Conservation (phyloP, 306 rosid species). For the Cucumis hystrix region DNA sequence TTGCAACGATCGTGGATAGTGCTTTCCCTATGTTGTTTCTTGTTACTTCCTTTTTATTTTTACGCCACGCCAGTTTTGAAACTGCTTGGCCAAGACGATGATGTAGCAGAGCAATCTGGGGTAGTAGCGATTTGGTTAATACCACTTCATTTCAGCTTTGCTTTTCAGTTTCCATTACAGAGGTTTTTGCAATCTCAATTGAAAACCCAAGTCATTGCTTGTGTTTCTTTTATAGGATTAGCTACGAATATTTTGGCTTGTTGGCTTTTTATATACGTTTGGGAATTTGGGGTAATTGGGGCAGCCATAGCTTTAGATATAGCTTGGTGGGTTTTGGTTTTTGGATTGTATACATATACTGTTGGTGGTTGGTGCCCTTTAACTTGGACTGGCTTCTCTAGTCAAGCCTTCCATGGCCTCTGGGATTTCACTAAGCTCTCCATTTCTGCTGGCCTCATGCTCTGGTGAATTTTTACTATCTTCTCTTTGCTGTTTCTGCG, state of each 20-base stretch:
- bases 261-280: slow-evolving; percentile 36
- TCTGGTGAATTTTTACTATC: slow-evolving; percentile 22
- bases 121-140: slow-evolving; percentile 52
- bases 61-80: slow-evolving; percentile 44
- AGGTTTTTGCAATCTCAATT: slow-evolving; percentile 69
- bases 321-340: slow-evolving; percentile 53
- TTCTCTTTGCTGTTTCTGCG: not conserved
- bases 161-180: slow-evolving; percentile 57
- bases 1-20: slow-evolving; percentile 63
- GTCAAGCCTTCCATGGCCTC: slow-evolving; percentile 51
- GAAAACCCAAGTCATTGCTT: slow-evolving; percentile 37
- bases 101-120: slow-evolving; percentile 43
- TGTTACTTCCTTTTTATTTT: slow-evolving; percentile 37
- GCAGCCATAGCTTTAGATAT: slow-evolving; percentile 55
- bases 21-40: slow-evolving; percentile 17
- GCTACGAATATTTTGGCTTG: slow-evolving; percentile 18
- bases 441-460: slow-evolving; percentile 56
- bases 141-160: slow-evolving; percentile 75
- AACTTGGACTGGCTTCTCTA: slow-evolving; percentile 55
- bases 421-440: slow-evolving; percentile 64
- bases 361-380: slow-evolving; percentile 52
- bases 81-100: slow-evolving; percentile 41
- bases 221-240: slow-evolving; percentile 33
- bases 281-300: slow-evolving; percentile 46
- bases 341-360: slow-evolving; percentile 29